Conservation (phyloP, 768 basidiomycete species). For the Kwoniella shandongensis region DNA sequence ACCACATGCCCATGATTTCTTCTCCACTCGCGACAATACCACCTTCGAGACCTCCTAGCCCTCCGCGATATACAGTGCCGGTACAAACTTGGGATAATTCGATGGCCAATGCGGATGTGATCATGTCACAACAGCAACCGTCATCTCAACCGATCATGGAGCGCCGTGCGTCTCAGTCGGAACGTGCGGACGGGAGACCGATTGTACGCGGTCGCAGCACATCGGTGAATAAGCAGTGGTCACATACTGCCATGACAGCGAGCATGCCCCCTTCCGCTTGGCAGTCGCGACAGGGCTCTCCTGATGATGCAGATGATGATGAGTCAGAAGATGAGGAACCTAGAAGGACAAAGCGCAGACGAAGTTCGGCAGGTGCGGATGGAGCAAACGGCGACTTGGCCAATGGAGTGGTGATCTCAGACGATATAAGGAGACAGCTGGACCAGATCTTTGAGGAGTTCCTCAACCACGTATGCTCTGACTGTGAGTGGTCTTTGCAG, state of each 20-base stretch:
- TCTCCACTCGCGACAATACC: slow-evolving; percentile 47
- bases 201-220: slow-evolving; percentile 41
- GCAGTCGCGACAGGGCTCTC: slow-evolving; percentile 34
- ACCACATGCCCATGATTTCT: slow-evolving; percentile 43
- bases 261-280: slow-evolving; percentile 39
- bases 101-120: slow-evolving; percentile 2
- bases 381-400: slow-evolving; percentile 27
- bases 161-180: slow-evolving; percentile 14
- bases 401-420: slow-evolving; percentile 40
- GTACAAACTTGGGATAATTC: slow-evolving; percentile 25
- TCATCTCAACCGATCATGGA: slow-evolving; percentile 8
- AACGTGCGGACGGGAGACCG: slow-evolving; percentile 29
- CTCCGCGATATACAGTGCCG: slow-evolving; percentile 36
- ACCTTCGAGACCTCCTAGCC: slow-evolving; percentile 42
- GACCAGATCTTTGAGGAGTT: slow-evolving; percentile 90
- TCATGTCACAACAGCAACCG: background rate
- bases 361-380: slow-evolving; percentile 39
- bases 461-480: slow-evolving; percentile 81
- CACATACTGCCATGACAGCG: slow-evolving; percentile 31
- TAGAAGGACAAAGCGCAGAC: slow-evolving; percentile 37
- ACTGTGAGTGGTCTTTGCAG: slow-evolving; percentile 62
- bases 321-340: slow-evolving; percentile 43
- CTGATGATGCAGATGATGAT: slow-evolving; percentile 43
- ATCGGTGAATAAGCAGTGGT: slow-evolving; percentile 32
- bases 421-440: slow-evolving; percentile 75